phyloP scores from a whole-genome alignment of 2,329 filamentous ascomycete species.

The Endocalyx cinctus region DNA sequence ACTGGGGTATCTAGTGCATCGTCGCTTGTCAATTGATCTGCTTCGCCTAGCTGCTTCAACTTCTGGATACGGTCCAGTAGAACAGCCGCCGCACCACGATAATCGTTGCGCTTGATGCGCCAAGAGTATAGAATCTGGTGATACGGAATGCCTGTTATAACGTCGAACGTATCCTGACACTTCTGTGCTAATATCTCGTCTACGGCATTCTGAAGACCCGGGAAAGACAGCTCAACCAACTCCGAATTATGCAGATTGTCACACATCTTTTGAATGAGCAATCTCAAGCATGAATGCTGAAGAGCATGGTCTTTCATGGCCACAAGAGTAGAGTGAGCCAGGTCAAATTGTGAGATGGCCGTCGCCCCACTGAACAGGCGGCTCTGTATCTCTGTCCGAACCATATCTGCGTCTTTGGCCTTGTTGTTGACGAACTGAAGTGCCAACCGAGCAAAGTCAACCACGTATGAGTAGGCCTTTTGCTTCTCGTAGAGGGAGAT shows the following conservation, averaged over 20 bases:
- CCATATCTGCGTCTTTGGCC: slow-evolving; percentile 30
- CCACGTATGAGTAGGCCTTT: slow-evolving; percentile 72
- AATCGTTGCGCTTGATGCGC: slow-evolving; percentile 78
- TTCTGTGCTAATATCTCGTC: slow-evolving; percentile 72
- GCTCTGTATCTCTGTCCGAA: slow-evolving; percentile 69
- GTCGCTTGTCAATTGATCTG: slow-evolving; percentile 48
- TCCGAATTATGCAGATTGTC: slow-evolving; percentile 60
- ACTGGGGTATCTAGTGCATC: slow-evolving; percentile 60
- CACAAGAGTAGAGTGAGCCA: slow-evolving; percentile 75
- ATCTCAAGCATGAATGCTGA: slow-evolving; percentile 66
- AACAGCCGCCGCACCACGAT: slow-evolving; percentile 69
- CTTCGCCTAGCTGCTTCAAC: slow-evolving; percentile 54
- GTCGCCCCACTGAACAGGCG: slow-evolving; percentile 81
- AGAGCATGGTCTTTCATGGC: slow-evolving; percentile 68
- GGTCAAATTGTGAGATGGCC: slow-evolving; percentile 72
- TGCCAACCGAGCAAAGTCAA: slow-evolving; percentile 76
- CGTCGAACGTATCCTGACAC: slow-evolving; percentile 64
- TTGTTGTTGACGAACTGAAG: slow-evolving; percentile 54
- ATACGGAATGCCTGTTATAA: slow-evolving; percentile 64
- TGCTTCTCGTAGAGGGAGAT: slow-evolving; percentile 75
- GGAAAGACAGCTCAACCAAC: slow-evolving; percentile 73
- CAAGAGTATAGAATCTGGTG: slow-evolving; percentile 90
- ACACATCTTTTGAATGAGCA: slow-evolving; percentile 66
- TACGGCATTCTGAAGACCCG: slow-evolving; percentile 70
- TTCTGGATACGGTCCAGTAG: slow-evolving; percentile 61